Percentiles rank a stretch among this genome's conserved stretches.
Conservation (phyloP, 1,139 yeast species). For the Diutina sp. region DNA sequence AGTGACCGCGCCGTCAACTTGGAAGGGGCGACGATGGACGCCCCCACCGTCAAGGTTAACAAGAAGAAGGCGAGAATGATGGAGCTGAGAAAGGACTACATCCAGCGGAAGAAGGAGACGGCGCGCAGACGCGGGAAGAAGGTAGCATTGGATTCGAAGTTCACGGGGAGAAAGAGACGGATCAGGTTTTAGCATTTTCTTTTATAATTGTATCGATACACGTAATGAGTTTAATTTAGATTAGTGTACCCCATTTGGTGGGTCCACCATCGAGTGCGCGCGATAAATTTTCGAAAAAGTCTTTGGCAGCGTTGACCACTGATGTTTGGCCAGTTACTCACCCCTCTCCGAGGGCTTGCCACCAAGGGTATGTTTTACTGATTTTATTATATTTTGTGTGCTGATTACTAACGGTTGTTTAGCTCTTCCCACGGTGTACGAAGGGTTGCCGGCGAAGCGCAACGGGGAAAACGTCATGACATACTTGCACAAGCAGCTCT, state of each 20-base stretch:
- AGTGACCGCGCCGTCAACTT: slow-evolving; percentile 60
- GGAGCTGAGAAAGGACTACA: slow-evolving; percentile 72
- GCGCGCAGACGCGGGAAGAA: slow-evolving; percentile 84
- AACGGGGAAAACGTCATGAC: slow-evolving; percentile 37
- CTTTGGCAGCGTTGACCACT: not conserved
- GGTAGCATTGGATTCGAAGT: slow-evolving; percentile 84
- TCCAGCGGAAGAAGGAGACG: slow-evolving; percentile 82
- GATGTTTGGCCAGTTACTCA: not conserved
- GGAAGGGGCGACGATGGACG: slow-evolving; percentile 69
- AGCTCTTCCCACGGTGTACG: slow-evolving; percentile 21
- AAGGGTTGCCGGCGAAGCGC: slow-evolving; percentile 39
- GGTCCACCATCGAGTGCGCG: not conserved
- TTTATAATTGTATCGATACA: not conserved
- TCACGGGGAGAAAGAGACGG: slow-evolving; percentile 87
- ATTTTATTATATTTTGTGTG: not conserved
- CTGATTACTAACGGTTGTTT: not conserved
- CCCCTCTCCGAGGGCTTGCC: slow-evolving; percentile 1
- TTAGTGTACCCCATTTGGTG: not conserved
- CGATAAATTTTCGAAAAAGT: not conserved
- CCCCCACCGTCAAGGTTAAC: slow-evolving; percentile 32
- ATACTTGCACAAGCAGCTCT: slow-evolving; percentile 36
- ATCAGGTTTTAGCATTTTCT: slow-evolving; percentile 52
- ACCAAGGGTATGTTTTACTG: not conserved
- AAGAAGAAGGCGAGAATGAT: slow-evolving; percentile 40
- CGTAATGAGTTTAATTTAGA: too few relatives aligned